Evolutionary conservation across 2,329 filamentous ascomycete genomes (phyloP), one percentile per base, ranked within the genome.

Genomic region (Ophiostoma sp.): DNA sequence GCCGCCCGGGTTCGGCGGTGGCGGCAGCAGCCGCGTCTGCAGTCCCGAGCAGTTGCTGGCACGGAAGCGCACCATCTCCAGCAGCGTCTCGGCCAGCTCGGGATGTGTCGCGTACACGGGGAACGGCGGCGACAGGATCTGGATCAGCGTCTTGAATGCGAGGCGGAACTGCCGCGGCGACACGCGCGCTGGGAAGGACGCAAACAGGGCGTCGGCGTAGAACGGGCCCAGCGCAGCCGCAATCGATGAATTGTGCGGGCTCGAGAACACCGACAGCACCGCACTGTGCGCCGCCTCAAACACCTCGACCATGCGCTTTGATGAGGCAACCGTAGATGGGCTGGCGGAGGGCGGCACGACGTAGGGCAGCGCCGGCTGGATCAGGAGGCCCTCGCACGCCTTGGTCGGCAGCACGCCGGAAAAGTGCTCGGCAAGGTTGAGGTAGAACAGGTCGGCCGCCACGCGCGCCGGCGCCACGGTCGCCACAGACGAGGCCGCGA

Each of bases 281-380:
- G 94, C 87, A 73, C 90, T 91, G 79, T 97, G 94, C 0, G 93
- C 92, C 0, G 94, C 88, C 79, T 97, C 94, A 75, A 96, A 96
- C n/a, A 96, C 79, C 69, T 85, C 82, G 27, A 83, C 77, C 75
- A 84, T 83, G 0, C 81, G 81, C 4, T 81, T 79, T 3, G 83
- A 80, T 67, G 79, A 1, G 5, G 80, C 77, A 0, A 79, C 80
- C 4, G 57, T 41, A 11, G 64, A 23, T 1, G 67, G 7, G 3
- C 8, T 15, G 1, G 66, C 39, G 0, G 79, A 75, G 27, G 27
- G 27, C 62, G 82, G 79, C 0, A 82, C 80, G 3, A 97, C 86
- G 76, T 96, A 95, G 0, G 90, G 86, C 5, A 87, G 86, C 7
- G 93, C 90, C 1, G 92, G 89, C 44, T 89, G 85, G 68, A 96